Evolutionary conservation across 495 filamentous ascomycete species (phyloP).

Genomic region (Parachaetomium inaequale): DNA sequence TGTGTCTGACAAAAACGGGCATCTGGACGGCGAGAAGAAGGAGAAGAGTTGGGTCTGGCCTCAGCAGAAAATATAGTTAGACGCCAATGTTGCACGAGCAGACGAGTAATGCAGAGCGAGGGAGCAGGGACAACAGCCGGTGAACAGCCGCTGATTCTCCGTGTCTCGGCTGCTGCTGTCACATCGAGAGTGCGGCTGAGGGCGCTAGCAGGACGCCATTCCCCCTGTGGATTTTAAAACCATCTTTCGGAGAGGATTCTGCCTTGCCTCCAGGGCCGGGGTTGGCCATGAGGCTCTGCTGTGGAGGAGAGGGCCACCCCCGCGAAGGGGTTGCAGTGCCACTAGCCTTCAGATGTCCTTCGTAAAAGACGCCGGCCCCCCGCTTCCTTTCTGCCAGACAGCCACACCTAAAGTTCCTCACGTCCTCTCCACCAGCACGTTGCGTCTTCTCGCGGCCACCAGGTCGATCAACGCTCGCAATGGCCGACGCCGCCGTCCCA

Average conservation of each 20-base stretch:
- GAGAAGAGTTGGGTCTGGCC: neutral
- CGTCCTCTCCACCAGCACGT: neutral
- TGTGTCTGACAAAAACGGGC: neutral
- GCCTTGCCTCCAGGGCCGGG: neutral
- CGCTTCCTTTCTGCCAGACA: neutral
- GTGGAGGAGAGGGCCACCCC: neutral
- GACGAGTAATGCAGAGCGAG: neutral
- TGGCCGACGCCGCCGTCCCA: neutral
- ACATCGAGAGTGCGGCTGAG: conserved; percentile 13
- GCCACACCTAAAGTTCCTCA: too few species aligned
- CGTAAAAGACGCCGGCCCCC: neutral
- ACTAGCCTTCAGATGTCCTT: neutral
- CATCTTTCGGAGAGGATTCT: neutral
- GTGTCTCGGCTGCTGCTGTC: neutral
- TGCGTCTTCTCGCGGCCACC: neutral
- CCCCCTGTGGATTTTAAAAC: neutral
- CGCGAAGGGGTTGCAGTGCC: neutral
- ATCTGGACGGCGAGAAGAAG: neutral
- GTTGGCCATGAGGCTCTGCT: conserved; percentile 11
- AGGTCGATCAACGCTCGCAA: neutral
- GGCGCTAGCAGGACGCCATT: neutral
- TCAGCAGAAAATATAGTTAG: neutral
- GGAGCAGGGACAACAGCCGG: neutral
- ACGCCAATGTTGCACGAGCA: neutral
- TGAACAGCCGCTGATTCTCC: neutral